Percentiles rank a stretch among this genome's conserved stretches.
phyloP scores from a whole-genome alignment of 148 eudicot species.

The Rhododendron simsii region DNA sequence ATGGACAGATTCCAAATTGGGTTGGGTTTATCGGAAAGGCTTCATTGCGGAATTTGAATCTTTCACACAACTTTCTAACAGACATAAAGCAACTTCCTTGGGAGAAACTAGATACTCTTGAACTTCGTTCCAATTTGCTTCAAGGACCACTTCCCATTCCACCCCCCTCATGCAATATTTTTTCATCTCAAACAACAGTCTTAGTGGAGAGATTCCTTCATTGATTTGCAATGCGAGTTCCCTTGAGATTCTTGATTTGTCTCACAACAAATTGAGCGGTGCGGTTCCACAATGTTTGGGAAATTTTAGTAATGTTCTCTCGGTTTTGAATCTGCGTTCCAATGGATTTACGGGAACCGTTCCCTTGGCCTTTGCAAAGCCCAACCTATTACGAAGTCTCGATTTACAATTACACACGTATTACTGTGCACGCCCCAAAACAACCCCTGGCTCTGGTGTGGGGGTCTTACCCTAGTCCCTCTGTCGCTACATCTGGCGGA shows the following conservation, averaged over 20 bases:
- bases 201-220: constrained; percentile 33
- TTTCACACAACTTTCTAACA: constrained; percentile 25
- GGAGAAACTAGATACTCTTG: neutral
- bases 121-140: neutral
- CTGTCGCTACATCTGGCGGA: no score
- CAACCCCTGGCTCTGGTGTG: no score
- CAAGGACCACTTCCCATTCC: constrained; percentile 1
- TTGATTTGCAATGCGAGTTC: neutral
- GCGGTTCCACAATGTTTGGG: constrained; percentile 11
- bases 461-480: no score
- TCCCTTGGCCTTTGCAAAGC: neutral
- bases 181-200: neutral
- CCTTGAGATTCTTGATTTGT: constrained; percentile 21
- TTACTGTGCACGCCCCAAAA: no score
- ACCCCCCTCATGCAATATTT: neutral
- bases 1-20: constrained; percentile 1
- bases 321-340: neutral
- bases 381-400: neutral
- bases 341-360: constrained; percentile 15
- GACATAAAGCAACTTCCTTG: constrained; percentile 7
- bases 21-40: neutral
- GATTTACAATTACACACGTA: no score
- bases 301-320: constrained; percentile 11
- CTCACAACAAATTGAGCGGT: constrained; percentile 26
- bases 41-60: neutral